These are phyloP conservation scores for Nigrograna mackinnonii DNA, from an alignment of 2,329 filamentous ascomycete species.

Conservation along the genomic window DNA sequence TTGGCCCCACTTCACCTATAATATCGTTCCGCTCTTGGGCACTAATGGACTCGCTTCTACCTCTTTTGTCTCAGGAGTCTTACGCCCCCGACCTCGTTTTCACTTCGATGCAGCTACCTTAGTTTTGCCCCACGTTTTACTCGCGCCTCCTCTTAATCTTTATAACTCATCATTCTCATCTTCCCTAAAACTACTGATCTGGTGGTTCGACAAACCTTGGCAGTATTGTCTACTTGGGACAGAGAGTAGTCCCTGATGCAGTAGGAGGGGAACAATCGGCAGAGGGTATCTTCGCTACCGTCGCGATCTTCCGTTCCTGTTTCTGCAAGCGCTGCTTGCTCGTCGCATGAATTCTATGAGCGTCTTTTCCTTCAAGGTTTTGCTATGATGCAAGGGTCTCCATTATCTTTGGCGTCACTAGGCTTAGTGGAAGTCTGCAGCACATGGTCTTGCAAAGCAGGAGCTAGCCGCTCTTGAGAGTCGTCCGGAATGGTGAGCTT, in stretches of 20 bases:
- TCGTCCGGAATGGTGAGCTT: background rate
- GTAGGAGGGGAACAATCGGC: conserved; percentile 16
- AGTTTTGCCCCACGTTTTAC: conserved; percentile 2
- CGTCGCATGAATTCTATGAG: background rate
- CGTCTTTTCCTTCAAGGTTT: background rate
- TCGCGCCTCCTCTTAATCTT: conserved; percentile 1
- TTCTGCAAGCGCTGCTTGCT: conserved; percentile 8
- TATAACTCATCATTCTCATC: conserved; percentile 6
- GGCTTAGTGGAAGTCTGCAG: conserved; percentile 1
- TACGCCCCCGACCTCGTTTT: conserved; percentile 3
- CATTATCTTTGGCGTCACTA: background rate
- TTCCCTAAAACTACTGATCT: conserved; percentile 19
- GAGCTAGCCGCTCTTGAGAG: background rate
- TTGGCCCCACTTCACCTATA: conserved; percentile 2
- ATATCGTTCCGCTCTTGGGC: conserved; percentile 1
- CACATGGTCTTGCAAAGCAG: conserved; percentile 2
- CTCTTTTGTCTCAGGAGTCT: conserved; percentile 3
- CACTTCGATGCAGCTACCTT: conserved; percentile 1
- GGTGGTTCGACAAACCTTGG: conserved; percentile 20
- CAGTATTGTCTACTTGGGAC: conserved; percentile 19
- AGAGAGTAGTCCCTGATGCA: conserved; percentile 26
- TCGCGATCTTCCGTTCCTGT: conserved; percentile 9
- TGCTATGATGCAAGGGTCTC: background rate
- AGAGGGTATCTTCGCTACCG: conserved; percentile 21
- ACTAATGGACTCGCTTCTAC: background rate